Base-by-base conservation (phyloP, 2,329 filamentous ascomycete species). In the Zymoseptoria tritici region DNA sequence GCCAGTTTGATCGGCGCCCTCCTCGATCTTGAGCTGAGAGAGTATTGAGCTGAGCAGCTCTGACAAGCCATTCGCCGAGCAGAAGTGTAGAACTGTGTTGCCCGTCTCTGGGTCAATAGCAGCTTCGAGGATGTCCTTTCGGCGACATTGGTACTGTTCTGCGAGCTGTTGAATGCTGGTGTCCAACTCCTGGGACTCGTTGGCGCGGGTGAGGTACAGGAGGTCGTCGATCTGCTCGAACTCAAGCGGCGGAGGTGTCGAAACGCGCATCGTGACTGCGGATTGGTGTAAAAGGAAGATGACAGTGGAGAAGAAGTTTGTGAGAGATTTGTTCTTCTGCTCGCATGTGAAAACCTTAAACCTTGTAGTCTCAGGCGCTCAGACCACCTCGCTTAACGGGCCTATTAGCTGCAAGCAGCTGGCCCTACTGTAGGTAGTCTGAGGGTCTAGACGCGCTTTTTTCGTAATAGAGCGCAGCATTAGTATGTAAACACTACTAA, bases 171-270 rank as follows among this genome's bases (percentile, higher is more conserved):
- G 75, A 56, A 95, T 79, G 62, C 78, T 79, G 50, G 76, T 71
- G 52, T 81, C 78, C 54, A 97, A 79, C 24, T 93, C 89, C 19
- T 80, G 77, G 59, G 85, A 79, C 64, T 97, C 92, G 64, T 91
- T 91, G 0, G 83, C 82, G 46, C 93, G 89, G 2, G 91, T 84
- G 67, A 90, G 85, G 78, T 96, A 97, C 66, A 97, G 84, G 65
- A 97, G 83, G 76, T 97, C 93, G 73, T 97, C 92, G 69, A 95
- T 87, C 74, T 91, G 85, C 57, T 96, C 92, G 72, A 89, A 86
- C 55, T 83, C 83, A 54, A 93, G 78, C 66, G 57, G 53, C 16
- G 61, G 61, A 1, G 56, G 56, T 2, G 60, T 49, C 29, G 54
- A 20, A 19, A 54, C 46, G 55, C 63, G 58, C 62, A 64, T 64